Percentiles rank a stretch among this genome's conserved stretches.
phyloP scores from a whole-genome alignment of 129 eudicot genomes.

The Oenanthe sinensis region DNA sequence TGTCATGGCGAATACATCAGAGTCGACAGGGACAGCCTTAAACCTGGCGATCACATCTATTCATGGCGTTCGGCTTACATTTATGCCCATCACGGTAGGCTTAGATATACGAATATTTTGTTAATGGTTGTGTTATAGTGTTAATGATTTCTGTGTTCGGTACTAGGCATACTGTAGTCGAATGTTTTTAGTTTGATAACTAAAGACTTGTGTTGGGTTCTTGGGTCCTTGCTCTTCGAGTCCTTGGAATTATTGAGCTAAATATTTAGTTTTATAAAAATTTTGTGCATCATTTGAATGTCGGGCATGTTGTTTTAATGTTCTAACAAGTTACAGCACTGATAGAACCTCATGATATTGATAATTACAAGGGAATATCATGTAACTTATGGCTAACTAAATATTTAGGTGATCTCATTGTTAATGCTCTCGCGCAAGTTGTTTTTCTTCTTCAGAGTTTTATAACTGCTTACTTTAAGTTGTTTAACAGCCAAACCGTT shows the following conservation, averaged over 20 bases:
- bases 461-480: too few relatives aligned
- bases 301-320: too few relatives aligned
- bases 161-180: too few relatives aligned
- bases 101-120: slow-evolving; percentile 6
- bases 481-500: too few relatives aligned
- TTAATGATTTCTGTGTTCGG: not conserved
- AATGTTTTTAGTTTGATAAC: not conserved
- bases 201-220: not conserved
- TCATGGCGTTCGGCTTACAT: slow-evolving; percentile 84
- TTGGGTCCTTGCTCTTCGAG: too few relatives aligned
- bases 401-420: not conserved
- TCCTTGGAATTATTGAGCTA: not conserved
- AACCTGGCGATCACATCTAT: slow-evolving; percentile 90
- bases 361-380: not conserved
- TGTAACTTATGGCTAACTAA: not conserved
- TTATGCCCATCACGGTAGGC: not conserved
- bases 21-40: slow-evolving; percentile 50
- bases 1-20: slow-evolving; percentile 17
- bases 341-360: not conserved
- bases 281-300: not conserved
- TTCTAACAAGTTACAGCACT: not conserved
- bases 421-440: not conserved
- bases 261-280: too few relatives aligned
- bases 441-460: not conserved
- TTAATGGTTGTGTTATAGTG: not conserved